phyloP scores from a whole-genome alignment of 2,329 filamentous ascomycete genomes.

The Beauveria varroae region DNA sequence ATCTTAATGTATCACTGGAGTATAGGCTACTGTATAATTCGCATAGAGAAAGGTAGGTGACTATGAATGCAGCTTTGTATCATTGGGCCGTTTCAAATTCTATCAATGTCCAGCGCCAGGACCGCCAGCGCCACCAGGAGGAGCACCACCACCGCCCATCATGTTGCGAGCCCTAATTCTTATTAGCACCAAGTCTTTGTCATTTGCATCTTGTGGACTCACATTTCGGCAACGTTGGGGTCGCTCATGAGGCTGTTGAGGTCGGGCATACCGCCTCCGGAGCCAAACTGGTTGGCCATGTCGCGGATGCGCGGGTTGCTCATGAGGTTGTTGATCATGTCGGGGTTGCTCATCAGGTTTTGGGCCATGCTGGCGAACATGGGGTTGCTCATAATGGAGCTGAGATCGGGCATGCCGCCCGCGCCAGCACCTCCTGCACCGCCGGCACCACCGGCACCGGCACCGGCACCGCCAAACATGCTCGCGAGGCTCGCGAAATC shows the following conservation, averaged over 20 bases:
- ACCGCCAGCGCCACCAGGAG: constrained; percentile 21
- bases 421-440: constrained; percentile 54
- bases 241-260: constrained; percentile 82
- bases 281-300: constrained; percentile 75
- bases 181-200: not conserved
- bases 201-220: constrained; percentile 35
- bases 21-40: not conserved
- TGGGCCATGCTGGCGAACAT: constrained; percentile 98
- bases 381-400: constrained; percentile 88
- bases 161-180: constrained; percentile 35
- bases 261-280: constrained; percentile 83
- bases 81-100: not conserved
- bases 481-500: constrained; percentile 63
- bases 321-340: constrained; percentile 88
- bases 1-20: not conserved
- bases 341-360: constrained; percentile 94
- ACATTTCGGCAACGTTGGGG: constrained; percentile 88
- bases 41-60: not conserved
- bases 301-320: constrained; percentile 81
- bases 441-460: constrained; percentile 49
- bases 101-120: constrained; percentile 18
- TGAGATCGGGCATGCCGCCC: constrained; percentile 81
- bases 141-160: constrained; percentile 34
- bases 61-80: not conserved
- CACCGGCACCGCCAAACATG: constrained; percentile 59